Evolutionary conservation across 116 monocot genomes (phyloP), one percentile per base, ranked within the genome.

Genomic region (Phalaenopsis hybrid): DNA sequence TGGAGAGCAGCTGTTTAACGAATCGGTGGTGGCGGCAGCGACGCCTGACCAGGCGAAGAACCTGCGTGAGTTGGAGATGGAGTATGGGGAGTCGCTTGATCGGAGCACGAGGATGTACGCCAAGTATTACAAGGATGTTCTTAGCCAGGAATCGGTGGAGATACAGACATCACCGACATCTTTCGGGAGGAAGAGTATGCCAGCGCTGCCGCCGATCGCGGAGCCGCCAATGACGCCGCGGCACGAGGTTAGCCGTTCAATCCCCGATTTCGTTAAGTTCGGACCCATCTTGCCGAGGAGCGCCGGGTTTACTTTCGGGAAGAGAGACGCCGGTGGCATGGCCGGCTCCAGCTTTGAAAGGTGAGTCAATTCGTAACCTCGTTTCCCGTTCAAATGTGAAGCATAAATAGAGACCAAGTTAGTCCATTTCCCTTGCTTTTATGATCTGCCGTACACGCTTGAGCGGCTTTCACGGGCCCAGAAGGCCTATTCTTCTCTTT

Each of bases 231-330:
- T 49, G 85, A 85, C 80, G 15, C 89, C 89, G 43, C 33, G n/a
- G 76, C 81, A 68, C 12, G 87, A 87, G 46, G 81, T 83, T 50
- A 87, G 87, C 79, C 61, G 81, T n/a, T 85, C 85, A 21, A 87
- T 89, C 59, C 86, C 89, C 6, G 82, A 89, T 78, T 89, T 81
- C 12, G 87, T 89, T 12, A 89, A 87, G 83, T 89, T 89, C n/a
- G 89, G 89, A 16, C 87, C 89, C 0, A 87, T 89, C 31, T 67
- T 89, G 80, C 87, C 89, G 33, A 89, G 83, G 82, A 89, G 81
- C 52, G 84, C 87, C 1, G 89, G 89, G 18, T 82, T 89, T 48
- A 17, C 17, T n/a, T 15, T 23, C 5, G 52, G 69, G 45, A 21
- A 78, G 7, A 57, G 49, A 52, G 72, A 81, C 25, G 75, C 2